Evolutionary conservation across 306 rosid species (phyloP), one percentile per base, ranked within the genome.

Genomic region (Heteromeles arbutifolia): DNA sequence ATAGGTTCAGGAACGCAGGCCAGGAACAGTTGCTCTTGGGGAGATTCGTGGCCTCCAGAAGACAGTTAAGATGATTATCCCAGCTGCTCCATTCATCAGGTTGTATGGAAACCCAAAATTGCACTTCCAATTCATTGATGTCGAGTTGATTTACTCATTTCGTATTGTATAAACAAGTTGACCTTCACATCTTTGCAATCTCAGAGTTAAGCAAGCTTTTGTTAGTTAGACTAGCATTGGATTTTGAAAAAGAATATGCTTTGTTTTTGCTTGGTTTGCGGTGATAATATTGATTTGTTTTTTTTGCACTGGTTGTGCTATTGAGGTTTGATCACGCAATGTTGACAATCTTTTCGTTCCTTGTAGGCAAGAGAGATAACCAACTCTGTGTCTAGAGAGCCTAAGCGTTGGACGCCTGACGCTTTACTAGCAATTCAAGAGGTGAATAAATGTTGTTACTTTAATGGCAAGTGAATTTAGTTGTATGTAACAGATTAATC

Each of bases 381-480:
- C 63, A 2, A 43, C 61, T 80, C 80, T 53, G 43, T 78, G 44
- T 84, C 97, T 75, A 66, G 65, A 0, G 29, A 74, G 26, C 78
- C 88, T 65, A 56, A 32, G 1, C 92, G 93, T 43, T 93, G 98
- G 98, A 75, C 88, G 52, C 82, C 97, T 31, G 98, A 89, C 80
- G 98, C 97, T 43, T 70, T 91, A 68, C 0, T 86, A 58, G 86
- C 93, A 69, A 84, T 91, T 59, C 98, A 93, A 74, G 98, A 93
- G 91, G 98, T 93, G 85, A 56, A 15, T 66, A 61, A 9, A 29
- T 58, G 22, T 73, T 62, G 75, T 78, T 59, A 67, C 69, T 22
- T 77, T n/a, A 54, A 68, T 77, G 78, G 26, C 64, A 69, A 56
- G 53, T 43, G 31, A 72, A 24, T 39, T 61, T 65, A 25, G 44